phyloP scores from a whole-genome alignment of 345 rosid species.

The Citrus australasica region DNA sequence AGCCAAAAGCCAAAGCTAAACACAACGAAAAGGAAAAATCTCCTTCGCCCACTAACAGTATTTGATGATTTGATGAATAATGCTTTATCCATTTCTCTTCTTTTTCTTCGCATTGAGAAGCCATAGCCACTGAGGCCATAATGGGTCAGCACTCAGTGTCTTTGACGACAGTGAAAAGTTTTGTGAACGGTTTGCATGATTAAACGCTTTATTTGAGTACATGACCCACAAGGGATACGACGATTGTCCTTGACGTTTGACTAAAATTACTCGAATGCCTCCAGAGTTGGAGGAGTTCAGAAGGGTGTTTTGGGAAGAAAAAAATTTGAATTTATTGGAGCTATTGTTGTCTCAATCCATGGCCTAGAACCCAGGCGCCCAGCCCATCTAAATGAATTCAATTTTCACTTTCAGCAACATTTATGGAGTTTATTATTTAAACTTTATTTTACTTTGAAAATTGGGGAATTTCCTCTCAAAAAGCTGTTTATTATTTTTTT shows the following conservation, averaged over 20 bases:
- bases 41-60: conserved; percentile 61
- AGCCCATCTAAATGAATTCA: no score
- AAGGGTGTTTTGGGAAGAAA: background rate
- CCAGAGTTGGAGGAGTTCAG: background rate
- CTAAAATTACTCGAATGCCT: no score
- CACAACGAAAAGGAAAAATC: conserved; percentile 50
- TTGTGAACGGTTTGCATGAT: background rate
- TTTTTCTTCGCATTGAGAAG: background rate
- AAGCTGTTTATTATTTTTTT: no score
- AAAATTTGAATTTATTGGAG: background rate
- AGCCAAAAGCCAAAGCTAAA: conserved; percentile 44
- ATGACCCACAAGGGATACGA: background rate
- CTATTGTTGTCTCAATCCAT: background rate
- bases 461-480: no score
- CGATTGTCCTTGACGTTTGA: no score
- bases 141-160: no score
- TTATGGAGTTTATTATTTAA: no score
- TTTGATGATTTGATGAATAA: conserved; percentile 45
- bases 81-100: conserved; percentile 36
- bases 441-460: no score
- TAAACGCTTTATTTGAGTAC: background rate
- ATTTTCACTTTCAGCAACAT: no score
- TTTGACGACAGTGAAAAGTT: background rate
- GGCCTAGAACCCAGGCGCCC: background rate
- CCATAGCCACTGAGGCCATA: background rate